phyloP scores from a whole-genome alignment of 2,329 filamentous ascomycete species.

The Phialophora expanda region DNA sequence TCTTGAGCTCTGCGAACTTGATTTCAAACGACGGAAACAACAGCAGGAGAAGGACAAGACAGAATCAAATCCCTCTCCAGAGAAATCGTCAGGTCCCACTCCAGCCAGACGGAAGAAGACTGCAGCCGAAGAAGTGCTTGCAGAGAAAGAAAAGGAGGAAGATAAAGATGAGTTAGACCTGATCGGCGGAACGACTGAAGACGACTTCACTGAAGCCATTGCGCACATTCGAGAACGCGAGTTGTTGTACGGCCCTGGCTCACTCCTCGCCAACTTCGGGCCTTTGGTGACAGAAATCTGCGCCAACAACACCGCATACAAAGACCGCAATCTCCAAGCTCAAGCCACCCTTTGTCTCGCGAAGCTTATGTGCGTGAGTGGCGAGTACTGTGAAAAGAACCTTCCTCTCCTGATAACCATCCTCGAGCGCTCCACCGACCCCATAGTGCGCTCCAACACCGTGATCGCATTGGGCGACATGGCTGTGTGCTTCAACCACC shows the following conservation, averaged over 20 bases:
- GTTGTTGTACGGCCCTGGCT: slow-evolving; percentile 79
- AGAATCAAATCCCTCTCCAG: slow-evolving; percentile 40
- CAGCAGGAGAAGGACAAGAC: slow-evolving; percentile 75
- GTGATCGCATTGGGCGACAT: slow-evolving; percentile 98
- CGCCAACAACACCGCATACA: slow-evolving; percentile 89
- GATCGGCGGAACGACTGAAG: slow-evolving; percentile 94
- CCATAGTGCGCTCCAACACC: slow-evolving; percentile 91
- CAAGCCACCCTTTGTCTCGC: slow-evolving; percentile 92
- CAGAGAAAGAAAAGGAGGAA: slow-evolving; percentile 59
- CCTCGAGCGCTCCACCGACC: slow-evolving; percentile 89
- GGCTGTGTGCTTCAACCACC: slow-evolving; percentile 99
- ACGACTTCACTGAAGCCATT: slow-evolving; percentile 89
- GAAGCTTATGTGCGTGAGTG: slow-evolving; percentile 98
- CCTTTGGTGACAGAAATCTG: slow-evolving; percentile 92
- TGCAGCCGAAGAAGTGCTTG: slow-evolving; percentile 46
- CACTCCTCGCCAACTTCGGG: slow-evolving; percentile 86
- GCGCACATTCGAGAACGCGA: slow-evolving; percentile 83
- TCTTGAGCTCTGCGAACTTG: slow-evolving; percentile 92
- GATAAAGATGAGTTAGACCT: slow-evolving; percentile 91
- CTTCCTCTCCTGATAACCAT: slow-evolving; percentile 95
- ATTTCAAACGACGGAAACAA: slow-evolving; percentile 95
- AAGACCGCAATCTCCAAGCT: slow-evolving; percentile 86
- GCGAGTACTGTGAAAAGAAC: slow-evolving; percentile 94
- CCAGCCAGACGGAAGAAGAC: slow-evolving; percentile 57
- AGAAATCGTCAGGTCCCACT: slow-evolving; percentile 45